Percentiles rank a stretch among this genome's conserved stretches.
These are phyloP conservation scores for Mucor plumbeus DNA, from an alignment of 371 early-diverging fungal species.

Conservation along the genomic window DNA sequence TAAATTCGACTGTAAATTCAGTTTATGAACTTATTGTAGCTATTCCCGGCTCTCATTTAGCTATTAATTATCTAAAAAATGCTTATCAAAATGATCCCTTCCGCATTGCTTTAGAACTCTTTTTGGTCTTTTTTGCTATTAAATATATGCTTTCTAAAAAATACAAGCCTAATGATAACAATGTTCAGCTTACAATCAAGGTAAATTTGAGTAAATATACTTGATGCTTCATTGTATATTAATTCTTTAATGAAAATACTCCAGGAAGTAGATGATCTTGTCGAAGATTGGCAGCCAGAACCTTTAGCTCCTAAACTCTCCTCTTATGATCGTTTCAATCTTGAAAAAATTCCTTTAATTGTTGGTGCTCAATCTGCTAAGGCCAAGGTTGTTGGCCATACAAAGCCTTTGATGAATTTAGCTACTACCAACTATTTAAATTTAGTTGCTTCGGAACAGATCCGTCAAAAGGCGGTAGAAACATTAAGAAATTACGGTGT, in stretches of 20 bases:
- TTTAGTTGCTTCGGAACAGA: slow-evolving; percentile 73
- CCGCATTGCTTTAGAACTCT: slow-evolving; percentile 86
- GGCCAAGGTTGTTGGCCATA: slow-evolving; percentile 56
- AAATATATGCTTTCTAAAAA: slow-evolving; percentile 88
- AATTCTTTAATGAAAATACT: background rate
- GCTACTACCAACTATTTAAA: slow-evolving; percentile 92
- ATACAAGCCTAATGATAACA: slow-evolving; percentile 84
- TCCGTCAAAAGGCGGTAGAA: slow-evolving; percentile 87
- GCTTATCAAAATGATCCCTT: slow-evolving; percentile 97
- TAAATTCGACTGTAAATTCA: slow-evolving; percentile 53
- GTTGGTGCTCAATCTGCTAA: slow-evolving; percentile 70
- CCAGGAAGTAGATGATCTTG: slow-evolving; percentile 77
- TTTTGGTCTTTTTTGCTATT: slow-evolving; percentile 87
- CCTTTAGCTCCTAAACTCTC: slow-evolving; percentile 85
- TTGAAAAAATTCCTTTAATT: slow-evolving; percentile 83
- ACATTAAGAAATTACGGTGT: slow-evolving; percentile 98
- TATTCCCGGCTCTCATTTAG: slow-evolving; percentile 83
- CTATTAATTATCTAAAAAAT: slow-evolving; percentile 84
- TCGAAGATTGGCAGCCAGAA: slow-evolving; percentile 97
- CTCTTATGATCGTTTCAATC: slow-evolving; percentile 75
- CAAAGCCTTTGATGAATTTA: slow-evolving; percentile 76
- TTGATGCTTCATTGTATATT: background rate
- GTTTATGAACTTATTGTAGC: slow-evolving; percentile 48
- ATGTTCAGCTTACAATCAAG: slow-evolving; percentile 85
- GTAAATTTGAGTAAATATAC: slow-evolving; percentile 38